Evolutionary conservation across 129 eudicot genomes (phyloP).

Genomic region (Dittrichia graveolens): DNA sequence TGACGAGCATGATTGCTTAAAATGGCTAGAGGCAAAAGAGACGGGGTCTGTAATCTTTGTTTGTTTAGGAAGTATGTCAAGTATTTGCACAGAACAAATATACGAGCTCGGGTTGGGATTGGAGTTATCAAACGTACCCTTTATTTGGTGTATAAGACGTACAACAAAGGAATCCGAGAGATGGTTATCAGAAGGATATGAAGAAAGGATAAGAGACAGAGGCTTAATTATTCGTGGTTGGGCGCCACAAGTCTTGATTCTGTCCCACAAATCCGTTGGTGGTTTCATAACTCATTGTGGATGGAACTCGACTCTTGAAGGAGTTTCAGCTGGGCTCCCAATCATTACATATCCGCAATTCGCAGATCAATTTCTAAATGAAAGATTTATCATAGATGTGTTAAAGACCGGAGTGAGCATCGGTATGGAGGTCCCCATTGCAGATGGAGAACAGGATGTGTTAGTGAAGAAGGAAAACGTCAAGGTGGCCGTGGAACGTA

Average conservation of each 20-base stretch:
- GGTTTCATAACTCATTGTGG: constrained; percentile 78
- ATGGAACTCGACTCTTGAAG: constrained; percentile 82
- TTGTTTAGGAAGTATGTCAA: constrained; percentile 64
- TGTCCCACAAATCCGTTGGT: constrained; percentile 55
- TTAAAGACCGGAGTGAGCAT: constrained; percentile 48
- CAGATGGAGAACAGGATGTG: constrained; percentile 40
- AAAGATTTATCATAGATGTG: constrained; percentile 46
- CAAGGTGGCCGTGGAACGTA: constrained; percentile 26
- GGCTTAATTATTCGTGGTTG: constrained; percentile 64
- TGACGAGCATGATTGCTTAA: constrained; percentile 38
- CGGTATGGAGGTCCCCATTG: constrained; percentile 32
- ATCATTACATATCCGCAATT: constrained; percentile 62
- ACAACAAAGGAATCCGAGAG: constrained; percentile 36
- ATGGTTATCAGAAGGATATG: constrained; percentile 43
- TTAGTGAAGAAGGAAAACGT: constrained; percentile 43
- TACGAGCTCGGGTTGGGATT: constrained; percentile 64
- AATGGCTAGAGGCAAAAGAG: constrained; percentile 47
- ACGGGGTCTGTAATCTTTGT: constrained; percentile 49
- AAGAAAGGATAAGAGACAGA: constrained; percentile 48
- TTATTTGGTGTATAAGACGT: constrained; percentile 50
- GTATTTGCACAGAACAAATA: constrained; percentile 33
- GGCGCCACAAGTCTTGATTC: constrained; percentile 76
- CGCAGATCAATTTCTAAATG: constrained; percentile 62
- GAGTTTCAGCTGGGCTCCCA: constrained; percentile 59
- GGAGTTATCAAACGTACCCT: constrained; percentile 45